Evolutionary conservation across 345 rosid species (phyloP).

Genomic region (Conringia planisiliqua): DNA sequence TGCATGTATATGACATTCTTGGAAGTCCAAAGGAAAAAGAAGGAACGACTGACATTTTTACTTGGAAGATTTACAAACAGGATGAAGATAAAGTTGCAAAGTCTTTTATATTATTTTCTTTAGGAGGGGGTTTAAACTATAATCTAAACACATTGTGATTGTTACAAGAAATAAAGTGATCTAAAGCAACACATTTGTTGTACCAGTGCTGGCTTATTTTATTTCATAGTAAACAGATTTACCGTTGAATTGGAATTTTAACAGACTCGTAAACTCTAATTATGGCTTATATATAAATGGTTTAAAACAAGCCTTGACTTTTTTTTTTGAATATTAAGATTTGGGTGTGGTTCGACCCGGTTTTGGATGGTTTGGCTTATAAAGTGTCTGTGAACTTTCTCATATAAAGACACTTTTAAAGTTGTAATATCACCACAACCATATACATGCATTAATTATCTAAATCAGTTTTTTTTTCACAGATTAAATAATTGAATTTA

Average conservation of each 20-base stretch:
- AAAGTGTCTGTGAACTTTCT: not conserved
- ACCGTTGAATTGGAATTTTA: not conserved
- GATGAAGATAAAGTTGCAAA: constrained; percentile 5
- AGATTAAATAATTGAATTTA: not conserved
- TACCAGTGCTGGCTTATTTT: not conserved
- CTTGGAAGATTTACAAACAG: constrained; percentile 16
- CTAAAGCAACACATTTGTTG: not conserved
- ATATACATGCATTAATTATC: not conserved
- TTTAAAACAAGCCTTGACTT: not conserved
- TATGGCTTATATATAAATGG: not conserved
- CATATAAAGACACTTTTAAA: not conserved
- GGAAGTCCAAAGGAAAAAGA: not conserved
- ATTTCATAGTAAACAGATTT: not conserved
- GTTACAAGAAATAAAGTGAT: not conserved
- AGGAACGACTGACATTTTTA: constrained; percentile 12
- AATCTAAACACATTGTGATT: constrained; percentile 1
- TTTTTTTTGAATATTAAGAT: not conserved
- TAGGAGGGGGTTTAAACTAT: not conserved
- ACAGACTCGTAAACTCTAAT: not conserved
- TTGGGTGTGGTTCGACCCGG: not conserved
- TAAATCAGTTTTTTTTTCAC: not conserved
- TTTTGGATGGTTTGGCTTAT: not conserved
- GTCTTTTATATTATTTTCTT: not conserved
- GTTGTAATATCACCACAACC: not conserved
- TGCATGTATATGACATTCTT: constrained; percentile 20